These are phyloP conservation scores for Lactarius trivialis DNA, from an alignment of 768 basidiomycete species.

Conservation along the genomic window DNA sequence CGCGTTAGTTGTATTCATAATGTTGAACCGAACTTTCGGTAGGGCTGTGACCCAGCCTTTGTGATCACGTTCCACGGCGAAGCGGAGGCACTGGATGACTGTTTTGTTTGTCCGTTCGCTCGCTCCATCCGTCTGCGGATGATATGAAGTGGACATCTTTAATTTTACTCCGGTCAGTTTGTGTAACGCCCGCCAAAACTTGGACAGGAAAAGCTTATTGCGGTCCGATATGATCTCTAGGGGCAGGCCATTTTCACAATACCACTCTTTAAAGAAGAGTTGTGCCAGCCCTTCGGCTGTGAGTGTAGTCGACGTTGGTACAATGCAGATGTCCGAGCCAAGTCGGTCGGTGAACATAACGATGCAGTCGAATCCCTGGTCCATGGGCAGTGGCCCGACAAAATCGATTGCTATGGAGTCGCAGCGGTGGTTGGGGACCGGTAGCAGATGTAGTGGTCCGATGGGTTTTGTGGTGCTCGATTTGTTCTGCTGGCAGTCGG, in stretches of 20 bases:
- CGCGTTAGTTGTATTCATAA: too few relatives aligned
- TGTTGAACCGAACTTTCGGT: too few relatives aligned
- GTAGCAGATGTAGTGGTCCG: too few relatives aligned
- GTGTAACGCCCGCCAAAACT: background rate
- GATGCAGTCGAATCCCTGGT: slow-evolving; percentile 20
- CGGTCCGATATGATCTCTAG: background rate
- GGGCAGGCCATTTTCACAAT: background rate
- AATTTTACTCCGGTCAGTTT: background rate
- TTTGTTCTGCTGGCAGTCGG: too few relatives aligned
- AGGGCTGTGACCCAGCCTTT: background rate
- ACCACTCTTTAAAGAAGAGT: background rate
- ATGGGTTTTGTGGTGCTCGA: too few relatives aligned
- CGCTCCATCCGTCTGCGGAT: background rate
- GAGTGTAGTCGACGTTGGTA: background rate
- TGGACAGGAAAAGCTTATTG: background rate
- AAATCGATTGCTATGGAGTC: slow-evolving; percentile 25
- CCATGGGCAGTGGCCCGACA: slow-evolving; percentile 21
- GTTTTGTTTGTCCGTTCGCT: background rate
- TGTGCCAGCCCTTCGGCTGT: background rate
- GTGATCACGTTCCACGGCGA: background rate
- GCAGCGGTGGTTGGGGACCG: slow-evolving; percentile 21
- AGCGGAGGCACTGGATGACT: background rate
- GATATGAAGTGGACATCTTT: background rate
- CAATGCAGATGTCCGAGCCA: background rate
- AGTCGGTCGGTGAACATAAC: slow-evolving; percentile 17